phyloP scores from a whole-genome alignment of 176 grass and related monocot genomes.

The Rhynchospora pubera region DNA sequence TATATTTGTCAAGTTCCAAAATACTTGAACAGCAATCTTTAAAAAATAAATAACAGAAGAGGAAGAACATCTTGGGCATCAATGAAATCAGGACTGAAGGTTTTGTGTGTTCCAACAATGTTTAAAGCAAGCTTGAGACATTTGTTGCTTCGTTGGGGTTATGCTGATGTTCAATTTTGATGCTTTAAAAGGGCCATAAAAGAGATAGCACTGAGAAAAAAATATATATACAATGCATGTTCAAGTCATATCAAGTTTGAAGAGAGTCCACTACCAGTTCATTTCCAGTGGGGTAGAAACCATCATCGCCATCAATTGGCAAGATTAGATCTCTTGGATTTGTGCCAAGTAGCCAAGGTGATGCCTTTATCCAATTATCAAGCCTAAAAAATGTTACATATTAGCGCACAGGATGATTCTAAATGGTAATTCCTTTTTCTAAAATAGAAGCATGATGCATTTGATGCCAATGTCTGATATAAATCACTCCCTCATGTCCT shows the following conservation, averaged over 20 bases:
- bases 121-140: not conserved
- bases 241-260: not conserved
- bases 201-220: not conserved
- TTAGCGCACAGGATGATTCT: not conserved
- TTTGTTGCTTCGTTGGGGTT: not conserved
- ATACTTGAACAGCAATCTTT: not conserved
- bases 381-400: conserved; percentile 33
- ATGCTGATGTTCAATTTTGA: not conserved
- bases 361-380: conserved; percentile 79
- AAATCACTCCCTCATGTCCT: not conserved
- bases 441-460: not conserved
- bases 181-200: not conserved
- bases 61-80: not conserved
- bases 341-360: conserved; percentile 66
- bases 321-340: conserved; percentile 93
- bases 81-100: not conserved
- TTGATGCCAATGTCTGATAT: not conserved
- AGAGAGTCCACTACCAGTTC: conserved; percentile 55
- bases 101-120: not conserved
- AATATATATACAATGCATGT: not conserved
- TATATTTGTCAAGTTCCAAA: not conserved
- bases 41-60: conserved; percentile 10
- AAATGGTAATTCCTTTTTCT: not conserved
- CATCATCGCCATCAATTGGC: conserved; percentile 90
- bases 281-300: conserved; percentile 95